phyloP scores from a whole-genome alignment of 2,329 filamentous ascomycete species.

The Exophiala sideris region DNA sequence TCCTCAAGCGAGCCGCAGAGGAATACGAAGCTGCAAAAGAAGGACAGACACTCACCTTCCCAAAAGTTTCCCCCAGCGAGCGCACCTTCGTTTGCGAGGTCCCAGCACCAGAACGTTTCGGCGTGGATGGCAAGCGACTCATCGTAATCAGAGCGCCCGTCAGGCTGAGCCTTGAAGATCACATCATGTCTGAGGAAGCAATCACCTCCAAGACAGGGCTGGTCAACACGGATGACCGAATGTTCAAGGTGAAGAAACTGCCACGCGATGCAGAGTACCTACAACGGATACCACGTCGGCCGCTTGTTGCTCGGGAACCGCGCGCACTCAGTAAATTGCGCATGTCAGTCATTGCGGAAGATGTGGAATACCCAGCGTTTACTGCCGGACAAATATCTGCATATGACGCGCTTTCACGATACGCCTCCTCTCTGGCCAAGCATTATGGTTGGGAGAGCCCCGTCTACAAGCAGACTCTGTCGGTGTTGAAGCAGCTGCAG shows the following conservation, averaged over 20 bases:
- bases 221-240: too few species aligned
- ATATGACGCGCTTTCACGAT: conserved; percentile 1
- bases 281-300: too few species aligned
- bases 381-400: background rate
- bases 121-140: too few species aligned
- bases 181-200: too few species aligned
- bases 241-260: too few species aligned
- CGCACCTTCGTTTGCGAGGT: background rate
- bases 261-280: too few species aligned
- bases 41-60: background rate
- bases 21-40: background rate
- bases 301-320: too few species aligned
- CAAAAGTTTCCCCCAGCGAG: too few species aligned
- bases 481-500: background rate
- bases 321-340: background rate
- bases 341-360: background rate
- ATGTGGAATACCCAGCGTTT: conserved; percentile 4
- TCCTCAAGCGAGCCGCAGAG: background rate
- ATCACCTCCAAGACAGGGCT: too few species aligned
- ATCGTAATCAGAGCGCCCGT: too few species aligned
- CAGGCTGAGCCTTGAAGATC: too few species aligned
- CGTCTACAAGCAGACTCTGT: background rate
- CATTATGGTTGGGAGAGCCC: conserved; percentile 2
- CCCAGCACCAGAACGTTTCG: background rate
- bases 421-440: background rate